phyloP scores from a whole-genome alignment of 2,329 filamentous ascomycete genomes.

The Zarea fungicola region DNA sequence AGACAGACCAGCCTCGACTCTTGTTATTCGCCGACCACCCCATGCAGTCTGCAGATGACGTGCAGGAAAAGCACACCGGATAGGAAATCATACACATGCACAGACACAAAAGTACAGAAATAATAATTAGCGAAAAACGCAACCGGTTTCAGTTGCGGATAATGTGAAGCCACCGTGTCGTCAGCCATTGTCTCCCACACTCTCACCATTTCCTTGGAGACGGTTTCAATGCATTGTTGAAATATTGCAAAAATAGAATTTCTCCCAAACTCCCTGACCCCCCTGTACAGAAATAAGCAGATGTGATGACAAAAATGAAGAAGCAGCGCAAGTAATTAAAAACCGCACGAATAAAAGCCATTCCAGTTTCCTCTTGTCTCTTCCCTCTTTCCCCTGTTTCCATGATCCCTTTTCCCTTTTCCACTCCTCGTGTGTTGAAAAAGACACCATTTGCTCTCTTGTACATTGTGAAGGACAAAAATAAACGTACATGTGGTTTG shows the following conservation, averaged over 20 bases:
- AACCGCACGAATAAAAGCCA: background rate
- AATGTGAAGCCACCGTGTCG: too few species aligned
- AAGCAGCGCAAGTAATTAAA: background rate
- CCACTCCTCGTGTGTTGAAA: background rate
- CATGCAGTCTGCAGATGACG: too few species aligned
- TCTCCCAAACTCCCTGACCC: slow-evolving; percentile 6
- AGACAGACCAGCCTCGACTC: too few species aligned
- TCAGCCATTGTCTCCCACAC: background rate
- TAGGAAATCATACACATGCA: too few species aligned
- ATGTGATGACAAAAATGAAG: background rate
- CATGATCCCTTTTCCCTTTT: background rate
- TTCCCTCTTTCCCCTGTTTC: background rate
- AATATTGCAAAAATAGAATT: slow-evolving; percentile 1
- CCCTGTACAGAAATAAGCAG: background rate
- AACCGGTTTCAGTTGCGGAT: too few species aligned
- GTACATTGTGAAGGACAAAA: background rate
- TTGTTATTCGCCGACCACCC: too few species aligned
- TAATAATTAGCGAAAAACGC: too few species aligned
- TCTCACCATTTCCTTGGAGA: background rate
- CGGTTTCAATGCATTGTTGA: slow-evolving; percentile 5
- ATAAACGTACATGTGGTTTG: background rate
- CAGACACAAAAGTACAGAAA: too few species aligned
- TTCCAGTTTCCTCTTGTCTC: background rate
- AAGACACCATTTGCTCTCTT: background rate
- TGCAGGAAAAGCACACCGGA: too few species aligned